Percentiles rank a stretch among this genome's conserved stretches.
Evolutionary conservation across 139 green algal genomes (phyloP).

Genomic region (Limnomonas spitsbergensis): DNA sequence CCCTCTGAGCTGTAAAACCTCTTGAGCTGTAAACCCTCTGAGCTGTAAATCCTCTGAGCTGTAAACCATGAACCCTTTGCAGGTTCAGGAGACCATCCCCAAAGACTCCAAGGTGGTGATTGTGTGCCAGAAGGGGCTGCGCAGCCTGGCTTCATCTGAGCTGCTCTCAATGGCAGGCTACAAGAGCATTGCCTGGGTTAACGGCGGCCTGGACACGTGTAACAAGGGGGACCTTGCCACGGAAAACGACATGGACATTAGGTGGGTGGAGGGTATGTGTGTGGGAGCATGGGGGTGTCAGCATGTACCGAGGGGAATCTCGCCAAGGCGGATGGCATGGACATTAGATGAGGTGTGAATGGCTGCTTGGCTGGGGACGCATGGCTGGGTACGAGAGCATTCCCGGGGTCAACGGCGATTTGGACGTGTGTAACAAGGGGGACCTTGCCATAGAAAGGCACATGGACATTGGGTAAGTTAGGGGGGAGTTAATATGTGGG

Average conservation of each 20-base stretch:
- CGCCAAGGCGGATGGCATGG: too few relatives aligned
- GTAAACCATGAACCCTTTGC: too few relatives aligned
- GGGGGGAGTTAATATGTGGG: too few relatives aligned
- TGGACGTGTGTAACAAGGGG: slow-evolving; percentile 72
- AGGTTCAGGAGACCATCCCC: slow-evolving; percentile 46
- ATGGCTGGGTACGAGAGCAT: slow-evolving; percentile 69
- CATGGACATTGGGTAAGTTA: slow-evolving; percentile 51
- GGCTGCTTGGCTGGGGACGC: too few relatives aligned
- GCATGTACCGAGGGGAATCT: too few relatives aligned
- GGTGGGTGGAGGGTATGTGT: slow-evolving; percentile 16
- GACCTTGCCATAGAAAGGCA: slow-evolving; percentile 57
- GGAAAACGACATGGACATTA: slow-evolving; percentile 51
- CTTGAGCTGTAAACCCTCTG: too few relatives aligned
- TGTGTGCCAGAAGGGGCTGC: slow-evolving; percentile 86
- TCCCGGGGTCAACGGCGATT: slow-evolving; percentile 88
- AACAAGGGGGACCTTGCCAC: slow-evolving; percentile 64
- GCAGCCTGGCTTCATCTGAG: slow-evolving; percentile 82
- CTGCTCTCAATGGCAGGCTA: slow-evolving; percentile 75
- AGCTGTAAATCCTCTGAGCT: too few relatives aligned
- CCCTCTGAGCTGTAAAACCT: too few relatives aligned
- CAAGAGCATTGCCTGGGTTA: slow-evolving; percentile 80
- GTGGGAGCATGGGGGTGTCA: too few relatives aligned
- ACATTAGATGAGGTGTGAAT: too few relatives aligned
- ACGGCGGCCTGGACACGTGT: slow-evolving; percentile 84
- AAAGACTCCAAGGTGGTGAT: slow-evolving; percentile 73